phyloP scores from a whole-genome alignment of 2,329 filamentous ascomycete genomes.

The Apiospora malaysiana region DNA sequence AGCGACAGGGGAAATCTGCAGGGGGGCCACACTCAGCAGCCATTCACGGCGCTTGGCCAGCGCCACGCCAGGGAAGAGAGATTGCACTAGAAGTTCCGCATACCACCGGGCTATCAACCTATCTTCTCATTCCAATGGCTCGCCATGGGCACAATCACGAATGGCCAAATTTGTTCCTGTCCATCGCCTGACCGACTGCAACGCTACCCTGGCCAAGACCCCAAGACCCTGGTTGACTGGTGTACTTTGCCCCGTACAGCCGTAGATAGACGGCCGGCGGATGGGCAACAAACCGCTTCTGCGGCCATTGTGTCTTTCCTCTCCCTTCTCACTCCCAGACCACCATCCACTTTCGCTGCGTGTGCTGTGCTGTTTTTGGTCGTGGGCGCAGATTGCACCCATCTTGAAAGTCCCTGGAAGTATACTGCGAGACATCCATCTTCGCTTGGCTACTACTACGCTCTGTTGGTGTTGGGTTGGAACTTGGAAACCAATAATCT shows the following conservation, averaged over 20 bases:
- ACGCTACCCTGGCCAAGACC: slow-evolving; percentile 1
- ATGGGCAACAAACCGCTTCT: neutral
- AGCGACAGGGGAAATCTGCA: slow-evolving; percentile 7
- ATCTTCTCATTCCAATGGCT: slow-evolving; percentile 5
- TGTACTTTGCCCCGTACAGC: neutral
- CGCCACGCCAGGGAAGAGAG: slow-evolving; percentile 13
- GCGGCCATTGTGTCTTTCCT: neutral
- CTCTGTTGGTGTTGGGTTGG: slow-evolving; percentile 12
- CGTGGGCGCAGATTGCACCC: neutral
- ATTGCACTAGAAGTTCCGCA: slow-evolving; percentile 11
- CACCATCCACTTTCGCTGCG: slow-evolving; percentile 13
- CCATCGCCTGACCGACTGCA: slow-evolving; percentile 16
- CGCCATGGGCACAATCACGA: neutral
- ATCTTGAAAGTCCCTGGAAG: neutral
- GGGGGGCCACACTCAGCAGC: neutral
- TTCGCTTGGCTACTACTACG: slow-evolving; percentile 20
- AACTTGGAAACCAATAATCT: slow-evolving; percentile 24
- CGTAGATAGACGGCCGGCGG: neutral
- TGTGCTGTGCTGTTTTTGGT: slow-evolving; percentile 13
- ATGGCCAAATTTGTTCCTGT: slow-evolving; percentile 10
- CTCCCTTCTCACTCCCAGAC: slow-evolving; percentile 4
- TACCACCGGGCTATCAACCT: neutral
- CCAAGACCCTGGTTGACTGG: neutral
- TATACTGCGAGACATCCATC: slow-evolving; percentile 17
- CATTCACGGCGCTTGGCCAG: slow-evolving; percentile 7